These are phyloP conservation scores for Fusarium sp. DNA, from an alignment of 2,329 filamentous ascomycete genomes.

Conservation along the genomic window DNA sequence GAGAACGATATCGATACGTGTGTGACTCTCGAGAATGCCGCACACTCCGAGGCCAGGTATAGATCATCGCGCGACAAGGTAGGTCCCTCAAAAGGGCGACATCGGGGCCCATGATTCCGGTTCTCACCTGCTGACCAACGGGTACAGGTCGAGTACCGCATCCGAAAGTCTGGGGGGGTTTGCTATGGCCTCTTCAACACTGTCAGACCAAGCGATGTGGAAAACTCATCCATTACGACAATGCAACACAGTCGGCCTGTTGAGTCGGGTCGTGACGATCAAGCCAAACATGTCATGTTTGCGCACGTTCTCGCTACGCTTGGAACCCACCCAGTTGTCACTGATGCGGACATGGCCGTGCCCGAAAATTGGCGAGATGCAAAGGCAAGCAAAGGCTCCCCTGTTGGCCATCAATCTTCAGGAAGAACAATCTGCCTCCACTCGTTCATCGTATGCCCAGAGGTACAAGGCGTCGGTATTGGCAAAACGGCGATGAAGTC, in stretches of 20 bases:
- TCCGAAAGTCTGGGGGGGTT: constrained; percentile 62
- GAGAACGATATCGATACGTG: constrained; percentile 70
- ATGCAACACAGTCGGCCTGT: constrained; percentile 60
- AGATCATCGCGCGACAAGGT: constrained; percentile 65
- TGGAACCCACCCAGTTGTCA: constrained; percentile 68
- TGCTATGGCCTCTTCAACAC: constrained; percentile 83
- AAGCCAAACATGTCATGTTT: constrained; percentile 66
- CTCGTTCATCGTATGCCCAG: constrained; percentile 80
- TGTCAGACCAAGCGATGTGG: constrained; percentile 56
- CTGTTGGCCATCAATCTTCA: constrained; percentile 73
- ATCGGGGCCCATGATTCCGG: neutral
- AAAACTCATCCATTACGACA: constrained; percentile 62
- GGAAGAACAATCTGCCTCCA: constrained; percentile 83
- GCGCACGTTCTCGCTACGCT: constrained; percentile 82
- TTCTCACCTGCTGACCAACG: constrained; percentile 6
- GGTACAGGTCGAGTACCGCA: constrained; percentile 46
- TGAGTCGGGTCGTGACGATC: constrained; percentile 56
- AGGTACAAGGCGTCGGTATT: constrained; percentile 76
- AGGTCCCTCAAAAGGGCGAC: constrained; percentile 20
- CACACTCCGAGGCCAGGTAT: constrained; percentile 60
- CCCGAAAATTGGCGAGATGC: constrained; percentile 72
- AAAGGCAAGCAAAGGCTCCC: constrained; percentile 52
- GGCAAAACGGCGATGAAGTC: constrained; percentile 77
- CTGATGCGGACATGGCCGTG: constrained; percentile 79
- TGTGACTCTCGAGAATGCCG: constrained; percentile 63